Base-by-base conservation (phyloP, 495 filamentous ascomycete species). In the Penicillium longicatenatum region DNA sequence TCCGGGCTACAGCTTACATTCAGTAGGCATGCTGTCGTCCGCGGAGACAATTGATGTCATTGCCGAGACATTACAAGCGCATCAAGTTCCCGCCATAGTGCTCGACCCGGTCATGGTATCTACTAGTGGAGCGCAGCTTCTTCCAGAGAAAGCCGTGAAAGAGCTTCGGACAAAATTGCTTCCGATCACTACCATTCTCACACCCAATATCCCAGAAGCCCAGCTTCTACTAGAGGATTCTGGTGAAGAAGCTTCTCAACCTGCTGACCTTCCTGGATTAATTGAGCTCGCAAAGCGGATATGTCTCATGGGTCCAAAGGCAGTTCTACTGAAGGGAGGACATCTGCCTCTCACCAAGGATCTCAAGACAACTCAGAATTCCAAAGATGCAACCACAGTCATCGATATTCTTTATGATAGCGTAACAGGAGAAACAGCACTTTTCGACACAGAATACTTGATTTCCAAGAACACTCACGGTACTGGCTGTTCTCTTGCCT, bases 91-190 rank as follows among this genome's bases (percentile, higher is more conserved):
- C n/a, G 74, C 66, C 7, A 75, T 89, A 42, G 89, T 97, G 17
- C 73, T 98, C 41, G 93, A 98, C 71, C 93, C 93, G 29, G 92
- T 98, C 17, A 97, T 98, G 92, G 82, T 97, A 16, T 89, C 93
- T 8, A 97, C 93, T 2, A 90, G 85, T 45, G 92, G 92, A 16
- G 83, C 90, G 8, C 77, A 86, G 65, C 76, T 98, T 33, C 76
- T 97, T 8, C 89, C 91, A 1, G 67, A 82, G 39, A 75, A 83
- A 7, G 90, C 93, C 30, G 77, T 97, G 35, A 59, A 79, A 31
- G 80, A 75, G 24, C 70, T 97, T 19, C 79, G 88, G 52, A 73
- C 81, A 24, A 73, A 83, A 35, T 69, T 98, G 14, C 82, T 98
- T n/a, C 89, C 90, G 3, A 66, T 85, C 46, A 84, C 92, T 0